Evolutionary conservation across 345 rosid genomes (phyloP), one percentile per base, ranked within the genome.

Genomic region (Fremontodendron californicum): DNA sequence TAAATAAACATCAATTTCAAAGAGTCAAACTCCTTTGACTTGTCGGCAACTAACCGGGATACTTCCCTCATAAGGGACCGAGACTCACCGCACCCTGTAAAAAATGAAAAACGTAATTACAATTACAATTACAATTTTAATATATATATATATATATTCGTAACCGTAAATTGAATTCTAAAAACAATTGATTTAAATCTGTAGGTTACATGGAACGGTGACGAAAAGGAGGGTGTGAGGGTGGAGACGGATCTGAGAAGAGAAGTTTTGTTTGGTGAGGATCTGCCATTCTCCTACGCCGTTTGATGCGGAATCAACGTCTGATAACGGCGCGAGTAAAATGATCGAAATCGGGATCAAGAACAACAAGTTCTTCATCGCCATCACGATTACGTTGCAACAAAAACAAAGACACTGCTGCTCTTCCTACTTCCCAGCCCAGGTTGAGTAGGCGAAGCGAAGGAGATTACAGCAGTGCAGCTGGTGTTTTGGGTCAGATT

Each of bases 11-110:
- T 89, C 73, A 92, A 77, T 82, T 88, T 88, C 71, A 95, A 78
- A 73, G 85, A 78, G 16, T 80, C 76, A 46, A 87, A 85, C 64
- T 89, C 92, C 19, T 83, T 86, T 49, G 52, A 54, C 55, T 76
- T 68, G n/a, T 75, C 82, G 33, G 35, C 40, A 61, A 85, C 87
- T 74, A 84, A 25, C 27, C 79, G 74, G 64, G 89, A 69, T 27
- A 95, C 66, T 77, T 90, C 92, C 79, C 81, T 88, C 92, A 84
- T 90, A 9, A 95, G 87, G 3, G 96, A 82, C 75, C 96, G 88
- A 60, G 96, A 88, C 84, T 91, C 98, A 1, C 99, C 99, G 43
- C 90, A 93, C 99, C 99, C 98, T 94, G 83, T 21, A 23, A 70
- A 25, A 37, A 66, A 43, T 63, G 19, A 23, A 42, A 6, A 69